Evolutionary conservation across 2,329 filamentous ascomycete genomes (phyloP).

Genomic region (Dryadomyces sulphureus): DNA sequence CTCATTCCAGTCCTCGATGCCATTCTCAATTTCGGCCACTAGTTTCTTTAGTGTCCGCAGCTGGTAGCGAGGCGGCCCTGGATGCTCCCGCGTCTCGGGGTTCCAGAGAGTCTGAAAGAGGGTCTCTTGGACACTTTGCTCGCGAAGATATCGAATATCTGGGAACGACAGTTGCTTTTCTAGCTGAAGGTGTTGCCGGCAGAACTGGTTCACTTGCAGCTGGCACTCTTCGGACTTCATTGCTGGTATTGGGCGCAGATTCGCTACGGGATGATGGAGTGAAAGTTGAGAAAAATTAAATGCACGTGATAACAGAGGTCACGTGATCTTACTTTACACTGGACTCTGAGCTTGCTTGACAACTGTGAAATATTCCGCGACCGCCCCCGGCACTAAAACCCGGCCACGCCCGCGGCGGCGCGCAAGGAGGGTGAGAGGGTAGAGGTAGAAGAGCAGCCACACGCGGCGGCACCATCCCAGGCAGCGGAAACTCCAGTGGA

Average conservation of each 20-base stretch:
- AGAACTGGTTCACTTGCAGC: constrained; percentile 25
- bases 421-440: too few species aligned
- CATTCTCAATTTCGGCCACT: constrained; percentile 52
- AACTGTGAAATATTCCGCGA: too few species aligned
- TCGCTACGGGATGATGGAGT: neutral
- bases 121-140: constrained; percentile 30
- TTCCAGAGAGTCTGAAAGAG: constrained; percentile 44
- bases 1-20: constrained; percentile 69
- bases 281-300: neutral
- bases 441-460: too few species aligned
- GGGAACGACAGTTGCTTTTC: constrained; percentile 48
- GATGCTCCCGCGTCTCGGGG: constrained; percentile 20
- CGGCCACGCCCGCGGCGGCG: too few species aligned
- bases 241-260: neutral
- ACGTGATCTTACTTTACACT: too few species aligned
- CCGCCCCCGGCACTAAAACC: too few species aligned
- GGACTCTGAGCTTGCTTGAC: too few species aligned
- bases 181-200: constrained; percentile 67
- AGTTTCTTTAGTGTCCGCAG: constrained; percentile 60
- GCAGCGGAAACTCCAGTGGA: too few species aligned
- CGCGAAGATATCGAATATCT: constrained; percentile 51
- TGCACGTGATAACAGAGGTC: too few species aligned
- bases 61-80: constrained; percentile 54
- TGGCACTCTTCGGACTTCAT: neutral
- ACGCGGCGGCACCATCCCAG: too few species aligned